A percentile compares a stretch with the other conserved stretches of the same genome.
Evolutionary conservation across 225 moss, liverwort and hornwort species (phyloP).

Genomic region (Physcomitrium patens): DNA sequence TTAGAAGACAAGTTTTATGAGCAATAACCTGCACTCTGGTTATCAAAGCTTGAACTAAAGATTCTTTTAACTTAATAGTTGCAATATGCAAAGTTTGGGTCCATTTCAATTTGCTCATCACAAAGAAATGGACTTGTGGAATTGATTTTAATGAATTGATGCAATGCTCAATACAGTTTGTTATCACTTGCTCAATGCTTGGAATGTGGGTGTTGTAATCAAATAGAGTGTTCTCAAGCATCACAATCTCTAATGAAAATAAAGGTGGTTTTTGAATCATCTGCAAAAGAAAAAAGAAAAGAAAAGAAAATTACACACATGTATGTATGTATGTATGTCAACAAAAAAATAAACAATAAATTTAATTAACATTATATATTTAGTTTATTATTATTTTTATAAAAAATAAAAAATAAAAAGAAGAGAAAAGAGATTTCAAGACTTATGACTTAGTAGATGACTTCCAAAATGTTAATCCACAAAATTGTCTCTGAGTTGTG

Average conservation of each 20-base stretch:
- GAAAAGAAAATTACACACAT: neutral
- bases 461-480: too few species aligned
- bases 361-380: too few species aligned
- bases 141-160: constrained; percentile 59
- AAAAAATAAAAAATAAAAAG: too few species aligned
- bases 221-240: constrained; percentile 56
- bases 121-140: constrained; percentile 69
- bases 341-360: too few species aligned
- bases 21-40: constrained; percentile 54
- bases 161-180: constrained; percentile 65
- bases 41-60: constrained; percentile 44
- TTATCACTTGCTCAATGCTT: constrained; percentile 73
- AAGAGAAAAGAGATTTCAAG: too few species aligned
- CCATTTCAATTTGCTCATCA: constrained; percentile 87
- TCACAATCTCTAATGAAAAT: constrained; percentile 74
- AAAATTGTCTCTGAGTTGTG: neutral
- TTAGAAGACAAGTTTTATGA: neutral
- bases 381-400: too few species aligned
- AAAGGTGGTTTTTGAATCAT: constrained; percentile 77
- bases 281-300: too few species aligned
- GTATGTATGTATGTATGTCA: too few species aligned
- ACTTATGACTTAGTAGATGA: too few species aligned
- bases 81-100: constrained; percentile 58
- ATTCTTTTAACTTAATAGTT: constrained; percentile 53
- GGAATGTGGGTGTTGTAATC: constrained; percentile 69